Percentiles rank a stretch among this genome's conserved stretches.
These are phyloP conservation scores for Phyllosticta citrichinensis DNA, from an alignment of 2,329 filamentous ascomycete genomes.

Conservation along the genomic window DNA sequence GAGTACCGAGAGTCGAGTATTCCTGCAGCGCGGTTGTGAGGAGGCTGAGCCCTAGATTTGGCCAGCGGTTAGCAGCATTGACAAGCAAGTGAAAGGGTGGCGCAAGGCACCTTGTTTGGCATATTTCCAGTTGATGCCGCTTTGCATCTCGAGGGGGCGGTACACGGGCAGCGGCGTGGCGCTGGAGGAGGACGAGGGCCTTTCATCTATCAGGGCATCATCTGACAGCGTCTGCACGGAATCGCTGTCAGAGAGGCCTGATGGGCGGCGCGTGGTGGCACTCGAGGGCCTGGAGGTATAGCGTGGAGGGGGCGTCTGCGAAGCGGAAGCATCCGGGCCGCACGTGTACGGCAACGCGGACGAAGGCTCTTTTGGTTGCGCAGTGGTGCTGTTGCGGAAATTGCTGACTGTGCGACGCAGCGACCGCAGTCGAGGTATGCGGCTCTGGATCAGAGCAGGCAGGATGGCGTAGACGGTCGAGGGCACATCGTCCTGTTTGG, in stretches of 20 bases:
- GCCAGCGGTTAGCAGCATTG: background rate
- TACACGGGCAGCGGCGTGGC: slow-evolving; percentile 16
- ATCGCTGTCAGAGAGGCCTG: slow-evolving; percentile 13
- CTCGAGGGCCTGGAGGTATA: slow-evolving; percentile 21
- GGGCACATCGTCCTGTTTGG: slow-evolving; percentile 14
- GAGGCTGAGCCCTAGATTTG: slow-evolving; percentile 35
- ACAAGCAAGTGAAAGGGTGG: background rate
- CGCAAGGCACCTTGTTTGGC: slow-evolving; percentile 37
- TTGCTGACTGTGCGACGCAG: slow-evolving; percentile 29
- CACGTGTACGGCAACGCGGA: slow-evolving; percentile 11
- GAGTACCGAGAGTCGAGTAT: slow-evolving; percentile 24
- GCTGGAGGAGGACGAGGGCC: slow-evolving; percentile 14
- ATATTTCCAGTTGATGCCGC: slow-evolving; percentile 42
- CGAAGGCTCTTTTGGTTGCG: background rate
- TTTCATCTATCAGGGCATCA: slow-evolving; percentile 5
- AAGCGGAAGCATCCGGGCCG: slow-evolving; percentile 15
- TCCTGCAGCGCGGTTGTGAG: slow-evolving; percentile 38
- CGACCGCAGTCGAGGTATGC: slow-evolving; percentile 42
- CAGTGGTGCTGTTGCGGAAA: slow-evolving; percentile 12
- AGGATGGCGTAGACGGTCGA: slow-evolving; percentile 46
- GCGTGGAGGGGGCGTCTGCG: slow-evolving; percentile 28
- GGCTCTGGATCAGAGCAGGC: slow-evolving; percentile 42
- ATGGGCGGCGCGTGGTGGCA: slow-evolving; percentile 16
- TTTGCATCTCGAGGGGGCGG: slow-evolving; percentile 20
- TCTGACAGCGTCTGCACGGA: slow-evolving; percentile 4